Evolutionary conservation across 805 yeast genomes (phyloP), one percentile per base, ranked within the genome.

Genomic region (Torulaspora indica): DNA sequence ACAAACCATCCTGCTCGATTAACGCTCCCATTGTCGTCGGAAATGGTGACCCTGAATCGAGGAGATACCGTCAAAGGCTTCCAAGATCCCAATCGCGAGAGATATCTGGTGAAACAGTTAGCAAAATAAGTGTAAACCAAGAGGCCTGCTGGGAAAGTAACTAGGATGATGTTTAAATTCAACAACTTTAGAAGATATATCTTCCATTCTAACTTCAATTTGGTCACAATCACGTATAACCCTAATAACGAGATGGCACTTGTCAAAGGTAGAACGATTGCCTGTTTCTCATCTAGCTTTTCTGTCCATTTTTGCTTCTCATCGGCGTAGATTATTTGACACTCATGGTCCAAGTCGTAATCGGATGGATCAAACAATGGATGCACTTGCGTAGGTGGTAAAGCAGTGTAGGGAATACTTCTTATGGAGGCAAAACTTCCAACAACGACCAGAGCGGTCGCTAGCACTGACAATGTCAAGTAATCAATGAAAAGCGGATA

Each of bases 351-450:
- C 8, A 49, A 31, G 48, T 70, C 73, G 17, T 58, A 56, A 52
- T 73, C 77, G 1, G 69, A 49, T 13, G 67, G 72, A 52, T 73
- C 76, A 52, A 68, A 73, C 34, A 70, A 44, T 1, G 69, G 70
- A 52, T 72, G 73, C 7, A 57, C 40, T 9, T 51, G 56, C 8
- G 58, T 60, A 15, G 77, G 73, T 23, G 64, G 59, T 39, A 57
- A 42, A 14, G 64, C 61, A 28, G 61, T 59, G 18, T 48, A 51
- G 14, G 64, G 64, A 25, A 59, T 56, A 5, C 58, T 51, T 1
- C 49, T 57, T 3, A 73, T 40, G 0, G 74, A 60, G 4, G 65
- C 57, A 46, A 63, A 64, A 13, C 69, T 49, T 1, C 74, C 75
- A 15, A 67, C 8, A 3, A 61, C 46, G 1, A 68, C 57, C 24